These are phyloP conservation scores for Coemansia sp. DNA, from an alignment of 192 early-diverging fungal genomes.

Conservation along the genomic window DNA sequence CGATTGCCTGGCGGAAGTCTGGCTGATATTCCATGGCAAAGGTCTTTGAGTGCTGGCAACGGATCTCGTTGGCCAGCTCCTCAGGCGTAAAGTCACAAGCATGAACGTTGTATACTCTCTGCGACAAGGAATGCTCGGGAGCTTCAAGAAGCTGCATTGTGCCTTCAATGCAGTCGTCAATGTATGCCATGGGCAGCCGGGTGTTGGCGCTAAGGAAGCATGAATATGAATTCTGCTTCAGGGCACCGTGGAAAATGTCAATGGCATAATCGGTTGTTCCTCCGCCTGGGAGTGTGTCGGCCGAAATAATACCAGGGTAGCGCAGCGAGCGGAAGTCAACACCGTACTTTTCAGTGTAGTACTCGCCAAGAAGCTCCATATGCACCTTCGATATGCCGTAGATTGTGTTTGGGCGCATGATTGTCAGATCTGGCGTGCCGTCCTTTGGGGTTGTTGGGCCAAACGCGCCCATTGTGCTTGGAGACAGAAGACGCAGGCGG, in stretches of 20 bases:
- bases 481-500: slow-evolving; percentile 60
- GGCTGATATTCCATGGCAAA: slow-evolving; percentile 61
- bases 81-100: slow-evolving; percentile 62
- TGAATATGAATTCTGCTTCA: slow-evolving; percentile 59
- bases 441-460: slow-evolving; percentile 65
- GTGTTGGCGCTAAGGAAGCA: slow-evolving; percentile 63
- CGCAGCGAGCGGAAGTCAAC: slow-evolving; percentile 67
- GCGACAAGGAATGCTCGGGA: slow-evolving; percentile 54
- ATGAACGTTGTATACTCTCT: slow-evolving; percentile 65
- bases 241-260: slow-evolving; percentile 67
- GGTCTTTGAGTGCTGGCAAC: slow-evolving; percentile 46
- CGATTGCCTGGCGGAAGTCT: slow-evolving; percentile 67
- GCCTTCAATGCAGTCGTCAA: slow-evolving; percentile 66
- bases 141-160: slow-evolving; percentile 62
- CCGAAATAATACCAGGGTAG: slow-evolving; percentile 67
- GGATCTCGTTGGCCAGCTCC: slow-evolving; percentile 59
- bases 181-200: slow-evolving; percentile 67
- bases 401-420: slow-evolving; percentile 69
- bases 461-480: slow-evolving; percentile 70
- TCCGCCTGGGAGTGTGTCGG: slow-evolving; percentile 67
- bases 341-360: slow-evolving; percentile 63
- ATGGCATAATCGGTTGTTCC: slow-evolving; percentile 71
- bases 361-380: slow-evolving; percentile 67
- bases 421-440: slow-evolving; percentile 63
- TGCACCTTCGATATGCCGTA: slow-evolving; percentile 71